phyloP scores from a whole-genome alignment of 164 flowering plant genomes.

The Taxillus chinensis region DNA sequence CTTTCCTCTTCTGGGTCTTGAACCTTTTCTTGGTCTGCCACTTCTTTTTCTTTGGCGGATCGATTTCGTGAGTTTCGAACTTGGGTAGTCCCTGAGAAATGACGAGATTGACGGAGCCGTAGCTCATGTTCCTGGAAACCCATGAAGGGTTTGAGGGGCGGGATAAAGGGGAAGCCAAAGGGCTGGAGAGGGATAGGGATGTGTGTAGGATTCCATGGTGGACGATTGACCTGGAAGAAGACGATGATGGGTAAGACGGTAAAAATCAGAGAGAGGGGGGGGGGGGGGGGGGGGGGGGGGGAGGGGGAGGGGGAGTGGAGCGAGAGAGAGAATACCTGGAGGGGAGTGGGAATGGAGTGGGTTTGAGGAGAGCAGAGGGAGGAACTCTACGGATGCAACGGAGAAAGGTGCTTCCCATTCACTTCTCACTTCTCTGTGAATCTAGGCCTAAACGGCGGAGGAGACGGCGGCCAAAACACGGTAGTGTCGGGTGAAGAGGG shows the following conservation, averaged over 20 bases:
- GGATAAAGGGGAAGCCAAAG: neutral
- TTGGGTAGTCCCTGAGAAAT: slow-evolving; percentile 64
- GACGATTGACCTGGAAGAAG: slow-evolving; percentile 15
- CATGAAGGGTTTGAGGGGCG: slow-evolving; percentile 13
- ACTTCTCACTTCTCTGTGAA: neutral
- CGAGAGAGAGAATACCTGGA: slow-evolving; percentile 21
- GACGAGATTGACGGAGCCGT: slow-evolving; percentile 52
- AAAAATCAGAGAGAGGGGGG: neutral
- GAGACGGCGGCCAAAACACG: too few relatives aligned
- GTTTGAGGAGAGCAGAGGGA: slow-evolving; percentile 16
- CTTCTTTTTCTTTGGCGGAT: slow-evolving; percentile 70
- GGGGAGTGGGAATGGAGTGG: slow-evolving; percentile 9
- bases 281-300: neutral
- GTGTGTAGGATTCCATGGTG: neutral
- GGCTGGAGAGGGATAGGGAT: neutral
- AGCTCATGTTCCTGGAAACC: slow-evolving; percentile 35
- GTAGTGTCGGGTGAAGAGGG: too few relatives aligned
- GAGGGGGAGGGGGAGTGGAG: neutral
- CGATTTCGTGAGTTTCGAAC: slow-evolving; percentile 58
- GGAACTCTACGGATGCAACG: slow-evolving; percentile 17
- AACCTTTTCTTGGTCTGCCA: slow-evolving; percentile 70
- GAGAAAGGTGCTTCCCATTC: slow-evolving; percentile 30
- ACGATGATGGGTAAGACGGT: neutral
- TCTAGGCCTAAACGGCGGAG: too few relatives aligned
- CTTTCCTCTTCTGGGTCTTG: slow-evolving; percentile 60